Percentiles rank a stretch among this genome's conserved stretches.
Evolutionary conservation across 1,284 basidiomycete species (phyloP).

Genomic region (Rhizoctonia solani): DNA sequence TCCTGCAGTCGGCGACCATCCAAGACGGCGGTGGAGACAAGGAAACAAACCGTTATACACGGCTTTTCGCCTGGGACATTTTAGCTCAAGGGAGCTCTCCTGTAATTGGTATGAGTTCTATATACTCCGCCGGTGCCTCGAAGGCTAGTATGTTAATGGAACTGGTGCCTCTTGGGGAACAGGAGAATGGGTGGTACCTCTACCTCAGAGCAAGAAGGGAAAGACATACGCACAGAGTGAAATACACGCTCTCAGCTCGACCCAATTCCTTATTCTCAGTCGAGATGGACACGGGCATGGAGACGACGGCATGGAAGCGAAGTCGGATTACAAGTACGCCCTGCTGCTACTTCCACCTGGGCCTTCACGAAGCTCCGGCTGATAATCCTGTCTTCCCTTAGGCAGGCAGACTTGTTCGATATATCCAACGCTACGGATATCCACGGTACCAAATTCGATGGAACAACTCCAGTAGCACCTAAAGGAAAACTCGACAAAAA

Average conservation of each 20-base stretch:
- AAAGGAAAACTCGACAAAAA: constrained; percentile 54
- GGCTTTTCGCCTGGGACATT: constrained; percentile 62
- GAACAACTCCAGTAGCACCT: constrained; percentile 56
- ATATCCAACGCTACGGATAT: constrained; percentile 66
- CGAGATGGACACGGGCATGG: constrained; percentile 67
- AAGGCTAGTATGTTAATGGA: background rate
- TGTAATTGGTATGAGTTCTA: constrained; percentile 40
- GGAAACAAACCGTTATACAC: constrained; percentile 55
- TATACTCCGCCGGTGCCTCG: constrained; percentile 37
- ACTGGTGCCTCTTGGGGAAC: constrained; percentile 1
- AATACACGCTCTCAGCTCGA: constrained; percentile 57
- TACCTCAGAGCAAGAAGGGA: constrained; percentile 58
- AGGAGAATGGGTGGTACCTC: constrained; percentile 66
- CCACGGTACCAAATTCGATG: constrained; percentile 60
- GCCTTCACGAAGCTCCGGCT: background rate
- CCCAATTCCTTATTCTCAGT: constrained; percentile 61
- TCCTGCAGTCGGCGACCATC: constrained; percentile 65
- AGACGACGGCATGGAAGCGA: constrained; percentile 53
- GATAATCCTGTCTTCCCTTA: constrained; percentile 36
- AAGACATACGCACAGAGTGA: constrained; percentile 62
- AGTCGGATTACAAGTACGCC: constrained; percentile 61
- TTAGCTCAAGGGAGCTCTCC: constrained; percentile 41
- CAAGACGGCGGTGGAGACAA: constrained; percentile 63
- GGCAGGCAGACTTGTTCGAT: constrained; percentile 62
- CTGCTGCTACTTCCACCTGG: background rate